Evolutionary conservation across 2,329 filamentous ascomycete species (phyloP), one percentile per base, ranked within the genome.

Genomic region (Pseudocercospora eumusae): DNA sequence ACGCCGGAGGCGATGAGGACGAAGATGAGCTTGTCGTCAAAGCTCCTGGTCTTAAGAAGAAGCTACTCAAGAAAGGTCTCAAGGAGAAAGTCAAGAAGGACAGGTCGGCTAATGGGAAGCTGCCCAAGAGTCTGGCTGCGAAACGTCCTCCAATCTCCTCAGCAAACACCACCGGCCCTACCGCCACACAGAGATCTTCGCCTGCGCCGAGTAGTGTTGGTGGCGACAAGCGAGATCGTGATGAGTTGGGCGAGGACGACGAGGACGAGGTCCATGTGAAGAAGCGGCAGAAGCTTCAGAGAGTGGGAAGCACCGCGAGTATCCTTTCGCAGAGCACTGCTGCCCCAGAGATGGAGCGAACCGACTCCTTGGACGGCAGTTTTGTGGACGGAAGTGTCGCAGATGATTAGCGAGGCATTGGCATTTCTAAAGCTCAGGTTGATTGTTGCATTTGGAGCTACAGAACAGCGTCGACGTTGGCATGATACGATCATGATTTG

Each of bases 41-140:
- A 52, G 65, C 64, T 2, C 55, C 67, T 5, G 73, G 71, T 5
- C 69, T 76, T 61, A 64, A 70, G 56, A 76, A 75, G 63, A 75
- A 73, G 68, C 68, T 74, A 57, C 66, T 76, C 49, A 75, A 77
- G 62, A 75, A 76, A 63, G 74, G 72, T n/a, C 67, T 76, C 33
- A 79, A 76, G 56, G 77, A 78, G 40, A 78, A 80, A 57, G 75
- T 78, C 62, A 78, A 77, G 59, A 82, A 79, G 62, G 68, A 72
- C 68, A 78, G 79, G 57, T 77, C 74, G 64, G 61, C 64, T 6
- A 72, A 71, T 54, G 71, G 70, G 36, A 78, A 79, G 49, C 15
- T 69, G n/a, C 64, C 67, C 0, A 73, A 72, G 54, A 65, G 61
- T 28, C 59, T 66, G 20, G 64, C 68, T 25, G 67, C 65, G 31